Conservation (phyloP, 108 stramenopile species). For the Skeletonema potamos region DNA sequence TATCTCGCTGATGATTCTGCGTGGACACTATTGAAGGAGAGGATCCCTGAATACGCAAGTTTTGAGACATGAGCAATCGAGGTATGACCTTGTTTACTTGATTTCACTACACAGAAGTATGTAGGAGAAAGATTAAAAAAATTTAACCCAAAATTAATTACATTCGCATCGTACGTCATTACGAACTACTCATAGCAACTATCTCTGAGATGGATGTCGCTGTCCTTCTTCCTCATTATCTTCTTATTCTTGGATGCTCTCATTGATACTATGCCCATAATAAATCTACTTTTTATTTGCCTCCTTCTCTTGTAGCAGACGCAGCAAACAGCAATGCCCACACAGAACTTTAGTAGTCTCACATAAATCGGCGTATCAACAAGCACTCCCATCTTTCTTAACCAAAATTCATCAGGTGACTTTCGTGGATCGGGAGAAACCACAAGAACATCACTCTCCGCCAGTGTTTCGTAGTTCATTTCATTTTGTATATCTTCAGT, state of each 20-base stretch:
- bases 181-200: not conserved
- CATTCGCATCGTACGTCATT: no score
- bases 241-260: not conserved
- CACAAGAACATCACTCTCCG: constrained; percentile 15
- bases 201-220: not conserved
- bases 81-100: no score
- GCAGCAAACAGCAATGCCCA: not conserved
- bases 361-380: not conserved
- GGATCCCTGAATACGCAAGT: not conserved
- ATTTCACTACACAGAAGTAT: no score
- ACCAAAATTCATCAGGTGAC: constrained; percentile 27
- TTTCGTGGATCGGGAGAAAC: constrained; percentile 34
- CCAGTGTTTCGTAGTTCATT: constrained; percentile 32
- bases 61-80: not conserved
- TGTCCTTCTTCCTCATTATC: not conserved
- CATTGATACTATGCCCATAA: not conserved
- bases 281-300: not conserved
- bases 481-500: constrained; percentile 32
- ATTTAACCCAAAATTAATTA: no score
- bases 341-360: not conserved
- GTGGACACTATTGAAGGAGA: not conserved
- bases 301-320: not conserved
- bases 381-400: constrained; percentile 21
- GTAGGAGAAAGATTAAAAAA: no score
- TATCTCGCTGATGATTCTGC: no score